These are phyloP conservation scores for Sarocladium strictum DNA, from an alignment of 2,329 filamentous ascomycete species.

Conservation along the genomic window DNA sequence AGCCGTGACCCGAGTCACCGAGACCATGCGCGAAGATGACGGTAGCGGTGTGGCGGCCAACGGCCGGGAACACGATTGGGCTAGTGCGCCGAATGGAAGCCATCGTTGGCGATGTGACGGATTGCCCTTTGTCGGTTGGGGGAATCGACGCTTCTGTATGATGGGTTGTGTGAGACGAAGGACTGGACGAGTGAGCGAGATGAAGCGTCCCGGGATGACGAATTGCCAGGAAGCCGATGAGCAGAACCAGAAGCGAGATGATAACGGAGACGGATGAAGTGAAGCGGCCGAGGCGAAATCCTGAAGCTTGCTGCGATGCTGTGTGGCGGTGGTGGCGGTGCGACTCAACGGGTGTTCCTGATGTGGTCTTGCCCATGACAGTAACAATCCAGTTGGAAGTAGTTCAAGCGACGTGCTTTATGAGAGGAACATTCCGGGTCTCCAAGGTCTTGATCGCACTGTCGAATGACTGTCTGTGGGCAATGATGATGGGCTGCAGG, in stretches of 20 bases:
- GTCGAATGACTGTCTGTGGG: not conserved
- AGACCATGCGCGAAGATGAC: slow-evolving; percentile 93
- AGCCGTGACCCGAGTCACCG: slow-evolving; percentile 75
- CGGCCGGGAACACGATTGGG: slow-evolving; percentile 69
- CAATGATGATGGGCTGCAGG: not conserved
- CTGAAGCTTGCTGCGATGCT: not conserved
- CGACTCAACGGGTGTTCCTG: not conserved
- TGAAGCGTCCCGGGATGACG: not conserved
- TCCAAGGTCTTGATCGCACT: no score
- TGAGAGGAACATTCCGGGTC: not conserved
- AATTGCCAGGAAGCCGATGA: not conserved
- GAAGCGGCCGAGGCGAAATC: not conserved
- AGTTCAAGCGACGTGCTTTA: not conserved
- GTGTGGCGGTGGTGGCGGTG: slow-evolving; percentile 8
- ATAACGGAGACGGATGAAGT: not conserved
- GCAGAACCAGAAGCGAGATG: not conserved
- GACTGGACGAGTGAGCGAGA: no score
- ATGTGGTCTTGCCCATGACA: not conserved
- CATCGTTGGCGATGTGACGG: not conserved
- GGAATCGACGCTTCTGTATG: not conserved
- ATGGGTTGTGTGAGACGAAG: not conserved
- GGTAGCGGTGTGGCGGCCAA: slow-evolving; percentile 82
- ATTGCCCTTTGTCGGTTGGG: not conserved
- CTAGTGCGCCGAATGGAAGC: slow-evolving; percentile 23
- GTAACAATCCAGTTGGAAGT: not conserved